Base-by-base conservation (phyloP, 176 grass and related monocot genomes). In the Cymbopogon citratus region DNA sequence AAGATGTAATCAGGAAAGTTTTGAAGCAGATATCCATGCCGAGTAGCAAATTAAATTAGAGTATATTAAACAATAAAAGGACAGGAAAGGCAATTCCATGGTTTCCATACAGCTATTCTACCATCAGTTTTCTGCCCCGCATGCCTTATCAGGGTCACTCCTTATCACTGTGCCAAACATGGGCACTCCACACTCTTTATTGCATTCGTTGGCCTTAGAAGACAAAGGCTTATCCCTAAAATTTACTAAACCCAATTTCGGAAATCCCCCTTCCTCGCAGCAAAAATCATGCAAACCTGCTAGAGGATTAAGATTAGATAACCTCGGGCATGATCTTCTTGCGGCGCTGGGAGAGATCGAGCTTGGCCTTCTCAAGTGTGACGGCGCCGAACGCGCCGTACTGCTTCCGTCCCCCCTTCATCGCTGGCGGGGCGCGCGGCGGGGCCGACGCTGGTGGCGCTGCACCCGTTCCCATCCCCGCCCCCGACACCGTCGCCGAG, bases 271-370 rank as follows among this genome's bases (percentile, higher is more conserved):
- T 10, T 33, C 3, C 11, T 71, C 9, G 33, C 34, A 15, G 25
- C 29, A 73, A 19, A 43, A 21, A 74, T 70, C 51, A 78, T 16
- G 52, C 46, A 43, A 61, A 31, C 5, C 48, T 71, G 70, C 44
- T 51, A 84, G 29, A 73, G 12, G 33, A 65, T 77, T 29, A 61
- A 69, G 44, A 69, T 70, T 21, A 70, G 35, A n/a, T 7, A 51
- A 99, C 96, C 92, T 99, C 92, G 25, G 92, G 89, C 63, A 73
- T 85, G 48, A 83, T 86, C 77, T 83, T 87, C 83, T 75, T 95
- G 16, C 83, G 83, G 14, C 81, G 78, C 77, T 90, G 84, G 16
- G 83, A 89, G 6, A 88, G 75, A 45, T 91, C 88, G n/a, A 91
- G 83, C 92, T 99, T 91, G 31, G 94, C 73, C 85, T 89, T 88